Evolutionary conservation across 768 basidiomycete genomes (phyloP).

Genomic region (Boletus rex-veris): DNA sequence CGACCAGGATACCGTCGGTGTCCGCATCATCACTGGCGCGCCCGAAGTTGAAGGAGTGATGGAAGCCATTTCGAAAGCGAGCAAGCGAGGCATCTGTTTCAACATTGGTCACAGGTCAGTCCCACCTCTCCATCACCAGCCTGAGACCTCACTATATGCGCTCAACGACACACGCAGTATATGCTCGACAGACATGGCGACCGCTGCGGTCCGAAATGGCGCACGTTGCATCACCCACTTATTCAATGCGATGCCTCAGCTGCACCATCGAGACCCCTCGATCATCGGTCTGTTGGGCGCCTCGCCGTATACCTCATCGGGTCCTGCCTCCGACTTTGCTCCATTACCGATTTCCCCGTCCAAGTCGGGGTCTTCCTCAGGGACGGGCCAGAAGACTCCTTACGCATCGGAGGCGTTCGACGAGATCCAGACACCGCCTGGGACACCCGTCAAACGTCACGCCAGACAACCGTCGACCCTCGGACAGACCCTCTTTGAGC

Average conservation of each 20-base stretch:
- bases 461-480: slow-evolving; percentile 34
- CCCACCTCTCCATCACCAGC: background rate
- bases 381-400: slow-evolving; percentile 15
- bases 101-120: slow-evolving; percentile 86
- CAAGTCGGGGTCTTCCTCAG: slow-evolving; percentile 8
- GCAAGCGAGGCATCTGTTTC: slow-evolving; percentile 65
- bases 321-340: slow-evolving; percentile 33
- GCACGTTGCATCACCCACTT: slow-evolving; percentile 88
- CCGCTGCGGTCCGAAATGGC: slow-evolving; percentile 64
- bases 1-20: slow-evolving; percentile 41
- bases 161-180: slow-evolving; percentile 41
- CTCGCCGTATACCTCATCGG: slow-evolving; percentile 56
- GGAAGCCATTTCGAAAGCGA: slow-evolving; percentile 57
- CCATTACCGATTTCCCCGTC: slow-evolving; percentile 16
- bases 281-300: slow-evolving; percentile 87
- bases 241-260: slow-evolving; percentile 90
- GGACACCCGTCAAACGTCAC: slow-evolving; percentile 39
- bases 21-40: slow-evolving; percentile 81
- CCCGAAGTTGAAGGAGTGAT: slow-evolving; percentile 86
- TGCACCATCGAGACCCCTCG: slow-evolving; percentile 88
- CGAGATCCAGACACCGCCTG: slow-evolving; percentile 54
- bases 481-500: slow-evolving; percentile 46
- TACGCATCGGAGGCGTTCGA: slow-evolving; percentile 61
- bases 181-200: slow-evolving; percentile 72
- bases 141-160: background rate